Base-by-base conservation (phyloP, 139 green algal species). In the Asterochloris sp. region DNA sequence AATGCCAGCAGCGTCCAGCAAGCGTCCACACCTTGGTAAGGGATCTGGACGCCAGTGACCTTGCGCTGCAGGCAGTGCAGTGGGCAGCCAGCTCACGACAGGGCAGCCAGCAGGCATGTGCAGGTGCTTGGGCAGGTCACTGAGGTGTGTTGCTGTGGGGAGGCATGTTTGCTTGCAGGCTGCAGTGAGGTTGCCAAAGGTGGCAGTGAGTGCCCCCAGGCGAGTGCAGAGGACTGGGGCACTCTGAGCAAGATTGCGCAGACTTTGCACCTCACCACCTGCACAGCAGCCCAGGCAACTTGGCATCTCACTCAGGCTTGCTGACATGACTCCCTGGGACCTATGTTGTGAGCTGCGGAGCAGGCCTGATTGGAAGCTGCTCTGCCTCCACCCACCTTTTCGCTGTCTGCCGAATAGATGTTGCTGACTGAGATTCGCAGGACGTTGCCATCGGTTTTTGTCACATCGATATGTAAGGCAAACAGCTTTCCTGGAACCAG, bases 351-450 rank as follows among this genome's bases (percentile, higher is more conserved):
- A 19, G 24, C 23, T 38, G 23, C 24, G 9, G n/a, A 19, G n/a
- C 23, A 38, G 69, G 14, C n/a, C 1, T 38, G n/a, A 6, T 10
- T 76, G 16, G 69, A 2, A 19, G 16, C 24, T 38, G 24, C n/a
- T 38, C 23, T 76, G 69, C n/a, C 16, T 76, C 66, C 17, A 24
- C 78, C 73, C 60, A 90, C 87, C 86, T 89, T 90, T 12, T 83
- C 28, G 4, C 80, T 54, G 2, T 81, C 77, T 19, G 80, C 12
- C 14, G 83, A 88, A 78, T 89, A 93, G 71, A 95, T 91, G 84
- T 94, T 93, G 86, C 87, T 92, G 47, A 95, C 75, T 15, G 87
- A 91, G 0, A 96, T 54, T 16, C 92, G 88, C 69, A 89, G 86
- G 11, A 89, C 81, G 74, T 88, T 89, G 61, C 77, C 27, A 71